Percentiles rank a stretch among this genome's conserved stretches.
These are phyloP conservation scores for Candida insectalens DNA, from an alignment of 805 yeast genomes.

Conservation along the genomic window DNA sequence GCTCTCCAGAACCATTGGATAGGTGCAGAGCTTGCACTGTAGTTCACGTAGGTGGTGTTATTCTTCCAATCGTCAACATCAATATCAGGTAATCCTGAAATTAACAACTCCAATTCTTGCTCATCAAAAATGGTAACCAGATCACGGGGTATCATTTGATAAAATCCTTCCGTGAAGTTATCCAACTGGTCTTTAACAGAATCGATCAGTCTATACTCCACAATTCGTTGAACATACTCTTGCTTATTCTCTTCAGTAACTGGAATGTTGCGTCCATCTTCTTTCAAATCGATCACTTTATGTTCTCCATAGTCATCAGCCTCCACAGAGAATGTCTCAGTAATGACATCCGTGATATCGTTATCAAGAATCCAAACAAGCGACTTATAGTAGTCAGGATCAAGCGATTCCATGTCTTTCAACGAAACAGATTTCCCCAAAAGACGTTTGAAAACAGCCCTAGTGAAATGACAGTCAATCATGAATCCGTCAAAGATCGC, in stretches of 20 bases:
- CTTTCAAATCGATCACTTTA: conserved; percentile 71
- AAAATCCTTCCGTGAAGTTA: conserved; percentile 77
- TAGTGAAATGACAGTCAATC: conserved; percentile 88
- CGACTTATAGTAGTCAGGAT: conserved; percentile 85
- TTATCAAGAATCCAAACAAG: conserved; percentile 93
- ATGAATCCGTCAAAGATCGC: conserved; percentile 82
- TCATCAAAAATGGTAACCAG: conserved; percentile 85
- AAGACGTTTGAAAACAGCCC: conserved; percentile 88
- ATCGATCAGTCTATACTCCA: conserved; percentile 74
- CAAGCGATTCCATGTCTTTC: conserved; percentile 91
- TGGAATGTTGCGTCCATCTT: conserved; percentile 71
- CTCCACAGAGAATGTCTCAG: conserved; percentile 90
- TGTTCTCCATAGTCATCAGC: conserved; percentile 91
- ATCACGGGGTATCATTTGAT: conserved; percentile 79
- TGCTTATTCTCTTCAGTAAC: conserved; percentile 88
- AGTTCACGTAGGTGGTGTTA: conserved; percentile 73
- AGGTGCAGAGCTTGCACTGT: conserved; percentile 73
- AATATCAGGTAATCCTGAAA: conserved; percentile 93
- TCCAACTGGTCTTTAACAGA: conserved; percentile 86
- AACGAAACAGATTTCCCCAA: conserved; percentile 72
- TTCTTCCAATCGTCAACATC: conserved; percentile 95
- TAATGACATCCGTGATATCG: conserved; percentile 90
- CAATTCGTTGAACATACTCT: conserved; percentile 79
- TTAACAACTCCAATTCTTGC: conserved; percentile 85
- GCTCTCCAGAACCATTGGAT: conserved; percentile 98